Evolutionary conservation across 31 red algal genomes (phyloP), one percentile per base, ranked within the genome.

Genomic region (Asparagopsis taxiformis): DNA sequence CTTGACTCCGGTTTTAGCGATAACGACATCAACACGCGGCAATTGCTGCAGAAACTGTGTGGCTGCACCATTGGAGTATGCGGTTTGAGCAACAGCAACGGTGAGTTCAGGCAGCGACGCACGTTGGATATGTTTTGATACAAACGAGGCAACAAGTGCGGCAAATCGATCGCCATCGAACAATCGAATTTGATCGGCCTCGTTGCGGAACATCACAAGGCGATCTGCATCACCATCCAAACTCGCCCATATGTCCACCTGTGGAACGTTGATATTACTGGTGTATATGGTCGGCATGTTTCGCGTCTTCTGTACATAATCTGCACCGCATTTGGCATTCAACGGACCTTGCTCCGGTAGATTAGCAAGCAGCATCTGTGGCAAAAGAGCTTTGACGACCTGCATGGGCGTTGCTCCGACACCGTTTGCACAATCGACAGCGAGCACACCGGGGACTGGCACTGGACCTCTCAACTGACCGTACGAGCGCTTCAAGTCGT

Each of bases 161-260:
- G 79, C 79, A 56, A 90, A 90, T 32, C 73, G 86, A 80, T 96
- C 93, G 34, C 93, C 93, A 56, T 96, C 93, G 1, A 77, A 74
- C 0, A 96, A 56, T 3, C 51, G 38, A 29, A 84, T 31, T 2
- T 2, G 13, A 29, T 34, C 51, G 11, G 65, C 68, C 16, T 53
- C 66, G 0, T 36, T 52, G 2, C 51, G 59, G 82, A 63, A 81
- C 41, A 89, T 76, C 13, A 96, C 85, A 46, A 96, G 74, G 23
- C 93, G 85, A 57, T 97, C 94, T 5, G 94, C 94, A 48, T 97
- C 94, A 31, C 94, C 94, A 56, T 97, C 94, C 65, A 97, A 70
- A 9, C 62, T 72, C 17, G 88, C 88, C 77, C 85, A 90, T 11
- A 80, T 59, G 17, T 74, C 59, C 26, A 41, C 62, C 13, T 44